Percentiles rank a stretch among this genome's conserved stretches.
phyloP scores from a whole-genome alignment of 2,329 filamentous ascomycete genomes.

The Phialocephala sp. region DNA sequence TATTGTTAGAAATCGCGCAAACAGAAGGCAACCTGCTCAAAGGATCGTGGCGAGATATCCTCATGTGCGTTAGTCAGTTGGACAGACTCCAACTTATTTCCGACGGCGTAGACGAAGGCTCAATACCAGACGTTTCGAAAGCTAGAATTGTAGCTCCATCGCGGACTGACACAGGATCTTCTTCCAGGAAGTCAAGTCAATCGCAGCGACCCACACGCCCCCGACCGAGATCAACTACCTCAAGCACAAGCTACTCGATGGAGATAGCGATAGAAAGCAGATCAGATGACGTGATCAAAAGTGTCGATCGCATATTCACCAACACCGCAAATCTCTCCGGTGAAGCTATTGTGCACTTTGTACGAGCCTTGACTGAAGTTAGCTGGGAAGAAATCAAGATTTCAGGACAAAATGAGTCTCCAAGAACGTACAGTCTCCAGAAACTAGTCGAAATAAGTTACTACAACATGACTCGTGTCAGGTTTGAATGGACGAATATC shows the following conservation, averaged over 20 bases:
- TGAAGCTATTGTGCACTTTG: slow-evolving; percentile 95
- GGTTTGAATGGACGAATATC: slow-evolving; percentile 97
- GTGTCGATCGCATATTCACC: slow-evolving; percentile 94
- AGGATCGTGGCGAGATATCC: slow-evolving; percentile 92
- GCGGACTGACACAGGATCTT: slow-evolving; percentile 54
- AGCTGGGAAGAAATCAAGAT: slow-evolving; percentile 99
- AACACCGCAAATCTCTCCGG: slow-evolving; percentile 93
- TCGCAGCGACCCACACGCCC: slow-evolving; percentile 52
- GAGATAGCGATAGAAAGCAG: slow-evolving; percentile 92
- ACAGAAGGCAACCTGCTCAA: slow-evolving; percentile 90
- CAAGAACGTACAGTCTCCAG: slow-evolving; percentile 94
- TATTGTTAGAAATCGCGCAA: slow-evolving; percentile 88
- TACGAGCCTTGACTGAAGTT: slow-evolving; percentile 88
- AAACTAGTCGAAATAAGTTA: slow-evolving; percentile 99
- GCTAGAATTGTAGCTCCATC: slow-evolving; percentile 69
- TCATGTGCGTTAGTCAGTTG: slow-evolving; percentile 94
- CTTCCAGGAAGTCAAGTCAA: slow-evolving; percentile 72
- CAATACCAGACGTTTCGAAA: slow-evolving; percentile 89
- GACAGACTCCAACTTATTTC: slow-evolving; percentile 95
- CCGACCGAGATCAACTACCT: slow-evolving; percentile 56
- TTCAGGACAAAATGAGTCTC: slow-evolving; percentile 93
- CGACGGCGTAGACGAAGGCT: slow-evolving; percentile 90
- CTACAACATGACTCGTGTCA: slow-evolving; percentile 99
- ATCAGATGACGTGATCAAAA: slow-evolving; percentile 90
- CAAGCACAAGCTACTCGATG: slow-evolving; percentile 58